Percentiles rank a stretch among this genome's conserved stretches.
These are phyloP conservation scores for Dichotomocladium elegans DNA, from an alignment of 371 early-diverging fungal genomes.

Conservation along the genomic window DNA sequence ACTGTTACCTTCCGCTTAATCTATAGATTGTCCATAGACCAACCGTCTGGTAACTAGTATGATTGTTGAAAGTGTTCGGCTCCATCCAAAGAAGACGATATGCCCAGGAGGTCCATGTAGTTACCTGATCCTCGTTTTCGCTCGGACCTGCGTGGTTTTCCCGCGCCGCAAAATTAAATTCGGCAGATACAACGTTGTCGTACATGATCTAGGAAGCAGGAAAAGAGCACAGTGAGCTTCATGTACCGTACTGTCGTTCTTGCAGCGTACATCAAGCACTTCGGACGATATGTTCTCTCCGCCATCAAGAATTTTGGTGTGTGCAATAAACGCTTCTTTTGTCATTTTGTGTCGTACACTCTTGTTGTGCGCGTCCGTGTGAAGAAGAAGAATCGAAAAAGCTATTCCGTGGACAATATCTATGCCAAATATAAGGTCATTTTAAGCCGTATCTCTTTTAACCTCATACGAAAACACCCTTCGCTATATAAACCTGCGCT, in stretches of 20 bases:
- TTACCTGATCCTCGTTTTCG: background rate
- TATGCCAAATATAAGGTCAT: constrained; percentile 6
- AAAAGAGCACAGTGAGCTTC: background rate
- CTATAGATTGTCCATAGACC: too few relatives aligned
- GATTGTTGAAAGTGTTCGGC: too few relatives aligned
- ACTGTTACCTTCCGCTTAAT: too few relatives aligned
- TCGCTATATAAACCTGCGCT: constrained; percentile 44
- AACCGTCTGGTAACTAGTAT: too few relatives aligned
- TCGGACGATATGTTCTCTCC: constrained; percentile 66
- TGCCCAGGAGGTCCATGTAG: background rate
- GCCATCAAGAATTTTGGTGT: constrained; percentile 65
- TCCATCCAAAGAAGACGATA: background rate
- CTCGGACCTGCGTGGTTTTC: too few relatives aligned
- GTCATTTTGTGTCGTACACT: constrained; percentile 81
- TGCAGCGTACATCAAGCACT: constrained; percentile 63
- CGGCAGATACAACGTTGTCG: constrained; percentile 65
- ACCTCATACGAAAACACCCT: background rate
- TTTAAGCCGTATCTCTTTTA: background rate
- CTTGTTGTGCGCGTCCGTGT: constrained; percentile 92
- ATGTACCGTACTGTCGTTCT: too few relatives aligned
- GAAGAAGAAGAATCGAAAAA: constrained; percentile 85
- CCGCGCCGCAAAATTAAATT: constrained; percentile 52
- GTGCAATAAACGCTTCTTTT: constrained; percentile 76
- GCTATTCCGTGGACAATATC: constrained; percentile 77
- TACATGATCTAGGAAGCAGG: constrained; percentile 57